Conservation (phyloP, 1,284 basidiomycete species). For the Boletus holoroseus region DNA sequence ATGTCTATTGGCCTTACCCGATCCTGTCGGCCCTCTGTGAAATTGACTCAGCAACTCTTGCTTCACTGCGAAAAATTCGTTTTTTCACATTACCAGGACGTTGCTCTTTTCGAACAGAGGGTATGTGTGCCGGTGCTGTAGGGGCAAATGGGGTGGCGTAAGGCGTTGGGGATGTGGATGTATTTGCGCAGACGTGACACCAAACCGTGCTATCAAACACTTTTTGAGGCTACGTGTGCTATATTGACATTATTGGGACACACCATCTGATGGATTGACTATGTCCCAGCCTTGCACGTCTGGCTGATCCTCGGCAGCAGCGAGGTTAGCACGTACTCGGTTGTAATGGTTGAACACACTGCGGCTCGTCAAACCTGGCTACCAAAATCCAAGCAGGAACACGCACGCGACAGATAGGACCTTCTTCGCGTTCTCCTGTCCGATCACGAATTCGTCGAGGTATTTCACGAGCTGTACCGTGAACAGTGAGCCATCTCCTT, state of each 20-base stretch:
- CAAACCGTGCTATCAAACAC: slow-evolving; percentile 29
- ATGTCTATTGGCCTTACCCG: slow-evolving; percentile 43
- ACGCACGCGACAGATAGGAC: slow-evolving; percentile 85
- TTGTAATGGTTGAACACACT: slow-evolving; percentile 94
- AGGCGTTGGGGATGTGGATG: slow-evolving; percentile 47
- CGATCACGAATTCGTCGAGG: slow-evolving; percentile 86
- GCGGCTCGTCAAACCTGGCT: slow-evolving; percentile 6
- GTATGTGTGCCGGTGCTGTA: slow-evolving; percentile 41
- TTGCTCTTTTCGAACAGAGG: slow-evolving; percentile 89
- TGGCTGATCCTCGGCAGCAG: slow-evolving; percentile 43
- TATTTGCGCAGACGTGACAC: slow-evolving; percentile 49
- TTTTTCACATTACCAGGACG: slow-evolving; percentile 68
- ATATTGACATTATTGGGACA: slow-evolving; percentile 13
- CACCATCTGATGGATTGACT: slow-evolving; percentile 33
- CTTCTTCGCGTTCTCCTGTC: slow-evolving; percentile 90
- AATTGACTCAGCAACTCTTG: slow-evolving; percentile 11
- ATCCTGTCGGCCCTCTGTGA: slow-evolving; percentile 73
- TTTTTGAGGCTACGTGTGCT: background rate
- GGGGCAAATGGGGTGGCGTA: slow-evolving; percentile 35
- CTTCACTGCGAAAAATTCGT: background rate
- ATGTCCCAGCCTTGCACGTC: slow-evolving; percentile 31
- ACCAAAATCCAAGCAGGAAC: slow-evolving; percentile 13
- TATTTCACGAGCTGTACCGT: slow-evolving; percentile 70
- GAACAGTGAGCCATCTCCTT: slow-evolving; percentile 8
- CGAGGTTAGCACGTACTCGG: slow-evolving; percentile 64